These are phyloP conservation scores for Acanthamoeba lenticulata DNA, from an alignment of 208 protist species.

Conservation along the genomic window DNA sequence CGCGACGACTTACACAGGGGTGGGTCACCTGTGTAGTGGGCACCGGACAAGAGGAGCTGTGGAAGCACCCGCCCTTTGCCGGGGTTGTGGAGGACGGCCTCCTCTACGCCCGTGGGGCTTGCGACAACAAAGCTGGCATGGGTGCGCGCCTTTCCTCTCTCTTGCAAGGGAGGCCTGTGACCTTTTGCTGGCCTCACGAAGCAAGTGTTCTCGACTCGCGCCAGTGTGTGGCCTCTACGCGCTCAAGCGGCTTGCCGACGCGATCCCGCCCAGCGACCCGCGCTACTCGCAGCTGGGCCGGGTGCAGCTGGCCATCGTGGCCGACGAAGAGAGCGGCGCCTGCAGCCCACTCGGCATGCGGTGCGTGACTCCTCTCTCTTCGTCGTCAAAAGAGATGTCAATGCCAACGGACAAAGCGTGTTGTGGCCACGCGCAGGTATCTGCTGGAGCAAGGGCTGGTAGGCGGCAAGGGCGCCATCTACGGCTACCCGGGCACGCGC, in stretches of 20 bases:
- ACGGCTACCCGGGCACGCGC: slow-evolving; percentile 32
- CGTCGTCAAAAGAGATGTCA: no score
- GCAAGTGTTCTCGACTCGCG: not conserved
- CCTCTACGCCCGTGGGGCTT: slow-evolving; percentile 18
- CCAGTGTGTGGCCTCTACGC: slow-evolving; percentile 37
- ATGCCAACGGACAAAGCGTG: no score
- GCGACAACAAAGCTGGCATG: slow-evolving; percentile 37
- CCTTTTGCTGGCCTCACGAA: not conserved
- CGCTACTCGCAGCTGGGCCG: not conserved
- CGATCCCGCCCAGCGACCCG: not conserved
- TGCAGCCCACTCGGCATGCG: slow-evolving; percentile 34
- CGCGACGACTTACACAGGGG: no score
- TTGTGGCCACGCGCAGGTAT: not conserved
- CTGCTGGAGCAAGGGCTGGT: not conserved
- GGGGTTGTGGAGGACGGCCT: slow-evolving; percentile 14
- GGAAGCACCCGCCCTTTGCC: not conserved
- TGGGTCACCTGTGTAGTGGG: not conserved
- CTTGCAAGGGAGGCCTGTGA: not conserved
- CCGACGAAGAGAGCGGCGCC: slow-evolving; percentile 62
- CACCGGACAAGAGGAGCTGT: slow-evolving; percentile 8
- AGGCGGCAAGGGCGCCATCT: slow-evolving; percentile 50
- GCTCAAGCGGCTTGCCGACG: slow-evolving; percentile 3
- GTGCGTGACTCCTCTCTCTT: not conserved
- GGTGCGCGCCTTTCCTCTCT: not conserved
- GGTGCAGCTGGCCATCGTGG: slow-evolving; percentile 46